Evolutionary conservation across 2,329 filamentous ascomycete species (phyloP), one percentile per base, ranked within the genome.

Genomic region (Apiospora kogelbergensis): DNA sequence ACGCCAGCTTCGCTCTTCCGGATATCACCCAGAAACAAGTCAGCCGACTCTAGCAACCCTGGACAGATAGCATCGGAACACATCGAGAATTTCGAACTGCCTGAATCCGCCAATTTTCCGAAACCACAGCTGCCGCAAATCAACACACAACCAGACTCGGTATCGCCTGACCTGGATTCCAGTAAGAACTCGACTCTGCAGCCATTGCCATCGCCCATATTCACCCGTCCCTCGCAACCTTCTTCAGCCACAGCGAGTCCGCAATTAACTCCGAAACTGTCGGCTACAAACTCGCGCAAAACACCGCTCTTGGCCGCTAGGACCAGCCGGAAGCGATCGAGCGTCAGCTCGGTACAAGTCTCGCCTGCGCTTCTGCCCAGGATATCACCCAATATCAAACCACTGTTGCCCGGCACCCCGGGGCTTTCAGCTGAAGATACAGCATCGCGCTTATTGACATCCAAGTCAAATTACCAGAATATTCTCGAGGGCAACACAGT

Each of bases 381-480:
- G 78, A 98, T 98, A 71, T 98, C 95, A 33, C 96, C 95, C 3
- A 97, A 90, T 78, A 97, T 99, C 79, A 97, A 97, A 78, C 95
- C 96, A 11, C 81, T 98, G 26, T 86, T 98, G 63, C 94, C 94
- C 24, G 91, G 82, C 33, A 79, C 80, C 0, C 76, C 83, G 4
- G 85, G 85, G 3, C 81, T 85, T 68, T 84, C 86, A 1, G 84
- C 84, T 5, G 88, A 90, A 72, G 87, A 89, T 73, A 85, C 88
- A 1, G 86, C 89, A 0, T 90, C 88, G n/a, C 86, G 94, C 37
- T 87, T 98, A 60, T 86, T 99, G 37, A 93, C 95, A 44, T 94
- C 93, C 20, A 98, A 98, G 79, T 98, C 95, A 1, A 99, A 99
- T 77, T 99, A 99, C 76, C 95, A 98, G 76, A 97, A 98, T 75